A percentile compares a stretch with the other conserved stretches of the same genome.
phyloP scores from a whole-genome alignment of 257 asterid genomes.

The Fraxinus pennsylvanica region DNA sequence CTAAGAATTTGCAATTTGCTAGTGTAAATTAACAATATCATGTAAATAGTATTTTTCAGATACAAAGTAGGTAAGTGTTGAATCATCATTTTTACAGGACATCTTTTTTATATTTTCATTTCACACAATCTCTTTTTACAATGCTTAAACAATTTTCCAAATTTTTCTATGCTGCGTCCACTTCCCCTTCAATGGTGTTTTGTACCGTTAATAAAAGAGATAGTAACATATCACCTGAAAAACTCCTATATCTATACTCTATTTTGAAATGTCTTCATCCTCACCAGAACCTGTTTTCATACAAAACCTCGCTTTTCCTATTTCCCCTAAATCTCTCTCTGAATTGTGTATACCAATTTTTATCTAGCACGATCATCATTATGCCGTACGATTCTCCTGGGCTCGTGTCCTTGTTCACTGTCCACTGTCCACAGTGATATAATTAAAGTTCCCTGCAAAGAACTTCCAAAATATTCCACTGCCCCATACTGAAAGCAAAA shows the following conservation, averaged over 20 bases:
- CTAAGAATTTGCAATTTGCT: background rate
- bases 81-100: background rate
- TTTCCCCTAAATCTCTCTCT: background rate
- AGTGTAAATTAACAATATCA: background rate
- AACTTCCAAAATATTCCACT: background rate
- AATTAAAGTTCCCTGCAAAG: background rate
- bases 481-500: background rate
- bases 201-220: background rate
- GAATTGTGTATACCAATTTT: background rate
- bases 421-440: background rate
- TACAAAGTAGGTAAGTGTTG: background rate
- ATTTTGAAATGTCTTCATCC: background rate
- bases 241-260: background rate
- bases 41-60: background rate
- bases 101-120: background rate
- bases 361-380: no score
- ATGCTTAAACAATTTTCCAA: background rate
- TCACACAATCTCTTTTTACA: background rate
- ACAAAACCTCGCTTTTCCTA: background rate
- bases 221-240: background rate
- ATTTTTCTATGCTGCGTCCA: background rate
- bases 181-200: background rate
- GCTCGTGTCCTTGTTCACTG: background rate
- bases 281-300: background rate
- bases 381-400: background rate